Percentiles rank a stretch among this genome's conserved stretches.
Conservation (phyloP, 2,329 filamentous ascomycete genomes). For the Thermochaetoides dissita region DNA sequence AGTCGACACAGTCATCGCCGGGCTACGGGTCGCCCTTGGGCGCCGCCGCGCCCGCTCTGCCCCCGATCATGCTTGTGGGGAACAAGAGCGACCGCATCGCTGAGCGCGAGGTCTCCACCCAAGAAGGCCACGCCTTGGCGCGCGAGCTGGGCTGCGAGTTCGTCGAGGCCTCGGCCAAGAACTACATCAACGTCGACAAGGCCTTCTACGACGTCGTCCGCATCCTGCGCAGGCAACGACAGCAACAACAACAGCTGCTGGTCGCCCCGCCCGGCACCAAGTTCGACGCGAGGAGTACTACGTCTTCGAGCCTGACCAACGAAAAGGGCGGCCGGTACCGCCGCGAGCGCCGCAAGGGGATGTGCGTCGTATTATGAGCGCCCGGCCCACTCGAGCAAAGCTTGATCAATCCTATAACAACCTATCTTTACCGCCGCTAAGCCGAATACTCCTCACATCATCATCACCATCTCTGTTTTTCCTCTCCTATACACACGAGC, state of each 20-base stretch:
- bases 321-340: conserved; percentile 19
- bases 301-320: conserved; percentile 11
- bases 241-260: conserved; percentile 13
- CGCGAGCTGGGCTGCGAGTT: conserved; percentile 91
- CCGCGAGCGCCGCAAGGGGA: conserved; percentile 20
- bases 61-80: conserved; percentile 94
- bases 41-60: conserved; percentile 46
- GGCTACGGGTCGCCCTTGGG: conserved; percentile 64
- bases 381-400: background rate
- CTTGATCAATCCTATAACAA: no score
- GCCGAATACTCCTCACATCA: no score
- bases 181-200: conserved; percentile 96
- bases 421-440: no score
- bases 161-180: conserved; percentile 92
- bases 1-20: conserved; percentile 65
- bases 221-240: conserved; percentile 54
- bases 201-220: conserved; percentile 96
- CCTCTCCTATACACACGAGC: no score
- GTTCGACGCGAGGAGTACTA: conserved; percentile 13
- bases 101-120: conserved; percentile 89
- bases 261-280: conserved; percentile 13
- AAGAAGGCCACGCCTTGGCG: conserved; percentile 84
- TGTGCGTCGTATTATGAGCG: conserved; percentile 31
- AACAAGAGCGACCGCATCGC: conserved; percentile 97
- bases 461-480: no score